Evolutionary conservation across 2,329 filamentous ascomycete species (phyloP).

Genomic region (Penicillium verrucosum): DNA sequence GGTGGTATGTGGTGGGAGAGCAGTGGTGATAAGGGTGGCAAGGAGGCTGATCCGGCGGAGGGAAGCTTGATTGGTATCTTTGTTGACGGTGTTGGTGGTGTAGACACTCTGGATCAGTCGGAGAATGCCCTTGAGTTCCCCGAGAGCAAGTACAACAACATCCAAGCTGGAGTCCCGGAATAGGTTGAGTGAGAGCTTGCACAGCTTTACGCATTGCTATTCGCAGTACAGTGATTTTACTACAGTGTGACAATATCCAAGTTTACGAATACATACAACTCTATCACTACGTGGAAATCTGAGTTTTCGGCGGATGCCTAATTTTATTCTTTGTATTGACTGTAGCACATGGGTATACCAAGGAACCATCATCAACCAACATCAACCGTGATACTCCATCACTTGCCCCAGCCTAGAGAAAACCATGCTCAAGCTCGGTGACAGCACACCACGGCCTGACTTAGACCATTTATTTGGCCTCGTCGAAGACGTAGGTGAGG

Average conservation of each 20-base stretch:
- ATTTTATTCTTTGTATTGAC: slow-evolving; percentile 17
- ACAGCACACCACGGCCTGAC: slow-evolving; percentile 16
- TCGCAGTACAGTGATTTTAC: background rate
- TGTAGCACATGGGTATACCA: slow-evolving; percentile 13
- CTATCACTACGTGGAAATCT: slow-evolving; percentile 5
- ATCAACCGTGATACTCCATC: slow-evolving; percentile 18
- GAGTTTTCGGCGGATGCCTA: slow-evolving; percentile 12
- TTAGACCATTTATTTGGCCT: slow-evolving; percentile 52
- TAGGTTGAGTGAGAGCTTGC: background rate
- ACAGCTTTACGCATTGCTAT: background rate
- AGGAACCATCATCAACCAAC: slow-evolving; percentile 15
- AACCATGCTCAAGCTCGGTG: slow-evolving; percentile 13
- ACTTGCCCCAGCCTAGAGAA: slow-evolving; percentile 10
- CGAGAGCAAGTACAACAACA: slow-evolving; percentile 42
- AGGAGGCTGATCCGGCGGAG: slow-evolving; percentile 32
- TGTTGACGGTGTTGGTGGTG: slow-evolving; percentile 36
- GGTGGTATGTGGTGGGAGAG: slow-evolving; percentile 98
- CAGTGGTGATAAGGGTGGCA: slow-evolving; percentile 68
- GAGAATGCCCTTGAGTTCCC: slow-evolving; percentile 38
- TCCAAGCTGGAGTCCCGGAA: slow-evolving; percentile 30
- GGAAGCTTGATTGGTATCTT: slow-evolving; percentile 65
- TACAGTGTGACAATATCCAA: background rate
- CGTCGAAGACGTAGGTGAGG: slow-evolving; percentile 69
- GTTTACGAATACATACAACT: background rate
- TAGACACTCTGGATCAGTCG: slow-evolving; percentile 33